Evolutionary conservation across 1,139 yeast species (phyloP).

Genomic region (Pichia sp.): DNA sequence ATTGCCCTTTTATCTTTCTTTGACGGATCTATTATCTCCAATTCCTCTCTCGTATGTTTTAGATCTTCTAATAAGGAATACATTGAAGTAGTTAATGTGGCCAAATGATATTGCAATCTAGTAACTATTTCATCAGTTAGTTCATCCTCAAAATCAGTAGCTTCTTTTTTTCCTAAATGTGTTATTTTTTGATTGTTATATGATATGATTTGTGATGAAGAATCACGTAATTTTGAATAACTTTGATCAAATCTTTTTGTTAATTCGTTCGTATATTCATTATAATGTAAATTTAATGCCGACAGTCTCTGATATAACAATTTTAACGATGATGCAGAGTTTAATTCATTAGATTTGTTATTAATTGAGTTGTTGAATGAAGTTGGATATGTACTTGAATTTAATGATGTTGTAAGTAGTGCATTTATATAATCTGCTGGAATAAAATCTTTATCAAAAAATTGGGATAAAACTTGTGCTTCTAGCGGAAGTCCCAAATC

Average conservation of each 20-base stretch:
- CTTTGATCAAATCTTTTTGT: constrained; percentile 45
- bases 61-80: constrained; percentile 49
- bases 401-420: constrained; percentile 32
- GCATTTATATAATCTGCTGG: constrained; percentile 47
- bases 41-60: constrained; percentile 29
- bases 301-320: constrained; percentile 35
- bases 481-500: constrained; percentile 18
- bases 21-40: constrained; percentile 20
- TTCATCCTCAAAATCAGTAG: constrained; percentile 4
- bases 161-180: too few relatives aligned
- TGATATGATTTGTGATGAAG: constrained; percentile 36
- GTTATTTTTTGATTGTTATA: constrained; percentile 24
- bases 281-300: constrained; percentile 49
- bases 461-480: constrained; percentile 37
- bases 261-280: constrained; percentile 54
- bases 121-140: constrained; percentile 35
- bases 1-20: constrained; percentile 21
- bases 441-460: constrained; percentile 43
- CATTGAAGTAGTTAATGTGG: constrained; percentile 52
- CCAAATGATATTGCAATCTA: constrained; percentile 58
- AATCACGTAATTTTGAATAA: constrained; percentile 38
- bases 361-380: constrained; percentile 15
- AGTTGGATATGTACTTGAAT: neutral
- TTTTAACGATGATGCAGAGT: constrained; percentile 28
- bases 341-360: constrained; percentile 22